These are phyloP conservation scores for baker's yeast (Saccharomyces cerevisiae) DNA, from an alignment of 805 yeast species.

Conservation along the genomic window DNA sequence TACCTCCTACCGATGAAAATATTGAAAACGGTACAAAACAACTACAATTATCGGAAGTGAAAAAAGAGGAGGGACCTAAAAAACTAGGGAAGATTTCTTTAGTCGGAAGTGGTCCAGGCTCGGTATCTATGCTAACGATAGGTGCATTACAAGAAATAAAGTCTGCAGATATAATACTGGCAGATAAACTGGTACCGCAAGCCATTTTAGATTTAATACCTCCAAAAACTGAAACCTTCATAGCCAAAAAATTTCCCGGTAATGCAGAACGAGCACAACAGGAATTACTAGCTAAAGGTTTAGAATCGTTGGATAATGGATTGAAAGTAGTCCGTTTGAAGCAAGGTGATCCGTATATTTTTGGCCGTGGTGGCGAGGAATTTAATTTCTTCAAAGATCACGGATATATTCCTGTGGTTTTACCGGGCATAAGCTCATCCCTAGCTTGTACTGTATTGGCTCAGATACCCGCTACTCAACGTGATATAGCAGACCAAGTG, in stretches of 20 bases:
- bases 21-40: neutral
- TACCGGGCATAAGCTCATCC: conserved; percentile 88
- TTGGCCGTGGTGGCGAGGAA: conserved; percentile 96
- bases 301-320: conserved; percentile 56
- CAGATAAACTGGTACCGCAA: conserved; percentile 89
- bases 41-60: neutral
- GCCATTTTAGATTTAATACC: conserved; percentile 82
- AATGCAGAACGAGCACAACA: conserved; percentile 91
- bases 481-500: conserved; percentile 88
- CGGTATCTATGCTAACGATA: conserved; percentile 67
- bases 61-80: neutral
- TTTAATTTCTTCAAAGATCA: conserved; percentile 54
- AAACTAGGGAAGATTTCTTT: conserved; percentile 55
- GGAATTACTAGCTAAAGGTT: conserved; percentile 67
- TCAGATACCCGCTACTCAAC: conserved; percentile 81
- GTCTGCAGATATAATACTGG: conserved; percentile 74
- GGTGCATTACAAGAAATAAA: conserved; percentile 79
- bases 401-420: conserved; percentile 64
- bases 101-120: conserved; percentile 95
- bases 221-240: conserved; percentile 59
- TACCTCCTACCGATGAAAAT: neutral
- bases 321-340: conserved; percentile 78
- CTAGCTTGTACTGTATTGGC: conserved; percentile 79
- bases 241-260: conserved; percentile 93
- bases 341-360: conserved; percentile 95